These are phyloP conservation scores for Hypoxylon trugodes DNA, from an alignment of 495 filamentous ascomycete genomes.

Conservation along the genomic window DNA sequence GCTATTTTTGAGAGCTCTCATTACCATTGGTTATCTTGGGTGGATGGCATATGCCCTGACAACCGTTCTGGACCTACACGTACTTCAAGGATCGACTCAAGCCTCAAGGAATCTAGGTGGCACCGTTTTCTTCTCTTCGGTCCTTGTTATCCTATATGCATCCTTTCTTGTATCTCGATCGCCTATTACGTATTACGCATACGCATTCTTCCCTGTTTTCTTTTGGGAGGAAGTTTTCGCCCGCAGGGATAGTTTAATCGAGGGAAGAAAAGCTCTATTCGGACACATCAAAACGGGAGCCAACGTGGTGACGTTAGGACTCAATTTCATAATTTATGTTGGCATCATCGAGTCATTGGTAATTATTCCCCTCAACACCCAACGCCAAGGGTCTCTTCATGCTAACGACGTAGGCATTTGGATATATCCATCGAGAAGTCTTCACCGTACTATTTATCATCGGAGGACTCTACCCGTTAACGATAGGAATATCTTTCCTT, in stretches of 20 bases:
- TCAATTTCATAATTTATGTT: conserved; percentile 73
- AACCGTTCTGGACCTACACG: conserved; percentile 88
- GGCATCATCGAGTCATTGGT: conserved; percentile 84
- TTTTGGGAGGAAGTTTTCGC: conserved; percentile 98
- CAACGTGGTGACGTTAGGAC: conserved; percentile 61
- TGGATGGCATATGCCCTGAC: conserved; percentile 97
- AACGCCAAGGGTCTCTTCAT: neutral
- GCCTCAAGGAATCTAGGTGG: conserved; percentile 70
- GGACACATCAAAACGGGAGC: conserved; percentile 68
- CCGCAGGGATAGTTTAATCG: conserved; percentile 70
- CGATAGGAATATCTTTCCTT: conserved; percentile 78
- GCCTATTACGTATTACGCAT: conserved; percentile 87
- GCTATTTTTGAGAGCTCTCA: conserved; percentile 93
- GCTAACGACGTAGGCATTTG: conserved; percentile 60
- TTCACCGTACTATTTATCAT: conserved; percentile 81
- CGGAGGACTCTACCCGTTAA: conserved; percentile 78
- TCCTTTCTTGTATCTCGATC: conserved; percentile 82
- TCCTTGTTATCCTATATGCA: conserved; percentile 78
- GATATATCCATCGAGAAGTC: conserved; percentile 91
- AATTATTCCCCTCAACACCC: conserved; percentile 23
- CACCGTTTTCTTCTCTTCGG: conserved; percentile 73
- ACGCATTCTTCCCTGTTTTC: conserved; percentile 87
- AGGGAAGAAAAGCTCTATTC: conserved; percentile 74
- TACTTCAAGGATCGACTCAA: conserved; percentile 76
- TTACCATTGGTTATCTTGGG: conserved; percentile 92